These are phyloP conservation scores for Trematosphaeria pertusa DNA, from an alignment of 2,329 filamentous ascomycete genomes.

Conservation along the genomic window DNA sequence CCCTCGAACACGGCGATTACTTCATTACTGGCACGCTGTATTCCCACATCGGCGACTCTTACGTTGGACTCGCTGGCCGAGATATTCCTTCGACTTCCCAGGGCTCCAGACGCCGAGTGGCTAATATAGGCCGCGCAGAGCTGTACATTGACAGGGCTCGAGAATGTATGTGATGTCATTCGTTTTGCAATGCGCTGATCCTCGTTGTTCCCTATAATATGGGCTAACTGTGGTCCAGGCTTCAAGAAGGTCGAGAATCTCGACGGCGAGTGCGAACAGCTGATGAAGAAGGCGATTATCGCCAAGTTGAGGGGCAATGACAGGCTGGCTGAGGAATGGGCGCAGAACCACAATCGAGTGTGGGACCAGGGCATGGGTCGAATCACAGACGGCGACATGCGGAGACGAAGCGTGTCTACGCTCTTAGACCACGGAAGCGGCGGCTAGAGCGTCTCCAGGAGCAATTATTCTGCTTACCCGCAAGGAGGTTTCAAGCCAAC, in stretches of 20 bases:
- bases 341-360: slow-evolving; percentile 43
- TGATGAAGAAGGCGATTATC: slow-evolving; percentile 82
- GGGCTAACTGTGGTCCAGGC: slow-evolving; percentile 43
- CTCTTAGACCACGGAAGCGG: not conserved
- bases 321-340: slow-evolving; percentile 45
- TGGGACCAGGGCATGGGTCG: slow-evolving; percentile 39
- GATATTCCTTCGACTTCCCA: slow-evolving; percentile 15
- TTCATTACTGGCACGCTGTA: slow-evolving; percentile 72
- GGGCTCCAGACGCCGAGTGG: slow-evolving; percentile 22
- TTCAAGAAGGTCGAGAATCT: slow-evolving; percentile 73
- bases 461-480: not conserved
- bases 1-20: slow-evolving; percentile 71
- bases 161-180: slow-evolving; percentile 35
- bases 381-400: slow-evolving; percentile 12
- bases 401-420: no score
- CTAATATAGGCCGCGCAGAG: slow-evolving; percentile 39
- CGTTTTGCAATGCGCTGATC: not conserved
- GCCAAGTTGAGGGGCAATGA: slow-evolving; percentile 67
- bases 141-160: slow-evolving; percentile 45
- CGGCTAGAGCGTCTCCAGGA: not conserved
- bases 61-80: slow-evolving; percentile 76
- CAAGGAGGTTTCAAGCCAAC: no score
- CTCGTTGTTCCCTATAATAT: no score
- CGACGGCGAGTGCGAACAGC: slow-evolving; percentile 75
- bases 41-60: slow-evolving; percentile 74